Evolutionary conservation across 257 asterid species (phyloP).

Genomic region (Asclepias syriaca): DNA sequence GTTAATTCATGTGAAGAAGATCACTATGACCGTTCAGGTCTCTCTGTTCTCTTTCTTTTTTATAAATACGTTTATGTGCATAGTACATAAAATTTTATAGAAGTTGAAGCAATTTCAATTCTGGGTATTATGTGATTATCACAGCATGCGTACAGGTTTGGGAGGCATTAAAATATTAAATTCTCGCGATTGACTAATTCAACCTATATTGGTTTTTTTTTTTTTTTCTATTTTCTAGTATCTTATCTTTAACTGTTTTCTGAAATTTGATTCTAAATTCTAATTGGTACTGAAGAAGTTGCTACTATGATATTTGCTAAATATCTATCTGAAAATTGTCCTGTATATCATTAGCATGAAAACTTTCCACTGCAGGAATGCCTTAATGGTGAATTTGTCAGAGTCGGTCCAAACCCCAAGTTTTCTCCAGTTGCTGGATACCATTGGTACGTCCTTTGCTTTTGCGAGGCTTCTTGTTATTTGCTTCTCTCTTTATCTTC

Average conservation of each 20-base stretch:
- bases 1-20: constrained; percentile 2
- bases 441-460: constrained; percentile 58
- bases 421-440: constrained; percentile 94
- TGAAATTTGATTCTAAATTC: background rate
- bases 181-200: background rate
- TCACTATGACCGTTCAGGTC: background rate
- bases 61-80: background rate
- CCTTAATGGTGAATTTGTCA: constrained; percentile 92
- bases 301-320: background rate
- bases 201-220: background rate
- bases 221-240: no score
- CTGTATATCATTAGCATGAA: background rate
- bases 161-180: background rate
- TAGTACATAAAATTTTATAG: no score
- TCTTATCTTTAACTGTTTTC: background rate
- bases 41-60: background rate
- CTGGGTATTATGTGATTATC: background rate
- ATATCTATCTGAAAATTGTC: background rate
- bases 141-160: background rate
- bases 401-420: constrained; percentile 93
- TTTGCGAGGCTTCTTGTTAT: background rate
- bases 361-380: constrained; percentile 55
- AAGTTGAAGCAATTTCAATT: background rate
- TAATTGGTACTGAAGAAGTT: background rate
- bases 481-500: constrained; percentile 3